A percentile compares a stretch with the other conserved stretches of the same genome.
Evolutionary conservation across 164 flowering plant genomes (phyloP).

Genomic region (Magnolia kwangsiensis): DNA sequence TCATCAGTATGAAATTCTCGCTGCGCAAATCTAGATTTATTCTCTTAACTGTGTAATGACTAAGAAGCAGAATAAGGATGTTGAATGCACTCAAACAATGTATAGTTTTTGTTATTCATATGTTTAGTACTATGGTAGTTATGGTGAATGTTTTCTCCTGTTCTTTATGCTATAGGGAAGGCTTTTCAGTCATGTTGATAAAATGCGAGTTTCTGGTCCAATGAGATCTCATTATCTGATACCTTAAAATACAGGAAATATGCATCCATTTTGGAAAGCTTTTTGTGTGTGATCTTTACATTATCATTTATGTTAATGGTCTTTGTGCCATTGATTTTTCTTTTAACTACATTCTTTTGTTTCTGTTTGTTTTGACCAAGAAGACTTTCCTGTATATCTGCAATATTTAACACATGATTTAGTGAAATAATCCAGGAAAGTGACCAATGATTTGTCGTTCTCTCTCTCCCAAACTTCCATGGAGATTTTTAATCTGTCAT

Average conservation of each 20-base stretch:
- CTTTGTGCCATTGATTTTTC: not conserved
- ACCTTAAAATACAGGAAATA: not conserved
- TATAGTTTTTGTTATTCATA: not conserved
- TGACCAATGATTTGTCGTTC: no score
- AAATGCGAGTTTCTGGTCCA: not conserved
- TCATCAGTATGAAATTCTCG: not conserved
- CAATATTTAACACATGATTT: no score
- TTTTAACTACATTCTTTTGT: no score
- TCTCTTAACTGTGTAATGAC: not conserved
- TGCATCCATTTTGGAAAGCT: not conserved
- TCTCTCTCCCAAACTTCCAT: no score
- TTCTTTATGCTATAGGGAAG: not conserved
- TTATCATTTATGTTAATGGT: not conserved
- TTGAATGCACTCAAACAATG: not conserved
- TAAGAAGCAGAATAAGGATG: not conserved
- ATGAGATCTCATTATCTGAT: not conserved
- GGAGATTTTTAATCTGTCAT: no score
- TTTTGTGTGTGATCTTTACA: not conserved
- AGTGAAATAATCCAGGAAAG: no score
- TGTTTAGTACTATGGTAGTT: no score
- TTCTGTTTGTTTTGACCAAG: no score
- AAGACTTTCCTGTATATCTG: no score
- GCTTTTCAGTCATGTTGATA: not conserved
- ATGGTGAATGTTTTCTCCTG: not conserved
- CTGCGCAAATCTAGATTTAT: not conserved